phyloP scores from a whole-genome alignment of 2,329 filamentous ascomycete species.

The Boeremia exigua region DNA sequence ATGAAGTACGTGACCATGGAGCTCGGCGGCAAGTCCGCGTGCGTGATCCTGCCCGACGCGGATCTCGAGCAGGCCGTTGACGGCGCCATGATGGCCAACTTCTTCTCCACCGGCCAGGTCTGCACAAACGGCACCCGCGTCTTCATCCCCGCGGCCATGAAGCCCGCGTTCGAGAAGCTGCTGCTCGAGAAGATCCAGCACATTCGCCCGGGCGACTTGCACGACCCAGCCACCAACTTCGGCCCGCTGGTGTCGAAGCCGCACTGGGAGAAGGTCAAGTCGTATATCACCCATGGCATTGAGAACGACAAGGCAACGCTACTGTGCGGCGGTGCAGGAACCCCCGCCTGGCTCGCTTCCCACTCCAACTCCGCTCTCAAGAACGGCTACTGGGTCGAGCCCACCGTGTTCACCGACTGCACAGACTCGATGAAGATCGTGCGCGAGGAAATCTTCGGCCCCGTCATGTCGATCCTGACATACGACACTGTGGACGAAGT shows the following conservation, averaged over 20 bases:
- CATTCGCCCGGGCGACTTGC: slow-evolving; percentile 74
- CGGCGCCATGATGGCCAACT: slow-evolving; percentile 92
- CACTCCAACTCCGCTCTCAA: slow-evolving; percentile 50
- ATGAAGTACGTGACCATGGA: slow-evolving; percentile 96
- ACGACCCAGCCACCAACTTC: slow-evolving; percentile 77
- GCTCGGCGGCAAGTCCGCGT: slow-evolving; percentile 83
- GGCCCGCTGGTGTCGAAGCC: slow-evolving; percentile 78
- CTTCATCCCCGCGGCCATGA: slow-evolving; percentile 73
- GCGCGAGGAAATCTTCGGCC: slow-evolving; percentile 86
- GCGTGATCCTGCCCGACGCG: slow-evolving; percentile 80
- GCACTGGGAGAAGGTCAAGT: slow-evolving; percentile 79
- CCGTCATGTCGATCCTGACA: slow-evolving; percentile 80
- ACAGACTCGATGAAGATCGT: slow-evolving; percentile 81
- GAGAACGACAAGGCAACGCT: slow-evolving; percentile 75
- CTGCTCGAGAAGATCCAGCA: slow-evolving; percentile 73
- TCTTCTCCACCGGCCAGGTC: slow-evolving; percentile 88
- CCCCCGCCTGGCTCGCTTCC: slow-evolving; percentile 57
- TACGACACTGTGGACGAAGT: slow-evolving; percentile 75
- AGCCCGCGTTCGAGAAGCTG: slow-evolving; percentile 70
- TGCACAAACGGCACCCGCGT: slow-evolving; percentile 93
- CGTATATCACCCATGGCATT: slow-evolving; percentile 78
- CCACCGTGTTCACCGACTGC: slow-evolving; percentile 87
- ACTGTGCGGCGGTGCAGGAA: slow-evolving; percentile 72
- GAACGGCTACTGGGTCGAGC: slow-evolving; percentile 81
- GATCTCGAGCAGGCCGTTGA: slow-evolving; percentile 82